Base-by-base conservation (phyloP, 805 yeast genomes). In the Saturnispora besseyi region DNA sequence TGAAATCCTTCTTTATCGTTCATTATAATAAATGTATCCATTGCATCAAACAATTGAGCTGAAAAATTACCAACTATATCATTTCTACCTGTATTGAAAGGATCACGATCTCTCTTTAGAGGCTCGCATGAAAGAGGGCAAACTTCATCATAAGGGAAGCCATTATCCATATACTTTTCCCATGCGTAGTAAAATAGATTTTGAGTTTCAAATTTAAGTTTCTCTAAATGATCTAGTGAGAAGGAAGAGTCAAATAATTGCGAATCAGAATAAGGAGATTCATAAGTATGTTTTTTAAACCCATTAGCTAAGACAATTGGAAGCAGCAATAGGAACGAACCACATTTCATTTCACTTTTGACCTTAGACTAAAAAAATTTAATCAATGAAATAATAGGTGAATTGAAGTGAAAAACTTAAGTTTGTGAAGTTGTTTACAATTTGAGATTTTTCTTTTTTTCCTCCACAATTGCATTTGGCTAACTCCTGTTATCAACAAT, bases 61-160 rank as follows among this genome's bases (percentile, higher is more conserved):
- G 95, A 79, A 50, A 80, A 82, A 58, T 88, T 88, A 0, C 97
- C 97, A 68, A 88, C 63, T 0, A 84, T 93, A 61, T 90, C 98
- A 61, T 87, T 88, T 42, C 84, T 69, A 22, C 76, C 77, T 2
- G 77, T 70, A 58, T 88, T 82, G 6, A 64, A 59, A 1, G 73
- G 59, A 56, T 84, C 72, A 0, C 64, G 65, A 59, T 87, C 88
- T 11, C 88, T 79, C 3, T 81, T 84, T 46, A 78, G 76, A 0
- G 88, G 84, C 21, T 61, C 63, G 62, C 98, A 90, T 0, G 82
- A 63, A 11, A 86, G 58, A 0, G 98, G 97, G 33, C 73, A 66
- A 8, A 90, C 78, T 60, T 89, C 95, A 64, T 90, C 98, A 24
- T 69, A 77, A 0, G 97, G 97, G 57, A 76, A 87, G 0, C 87